These are phyloP conservation scores for Dactylella cylindrospora DNA, from an alignment of 2,329 filamentous ascomycete species.

Conservation along the genomic window DNA sequence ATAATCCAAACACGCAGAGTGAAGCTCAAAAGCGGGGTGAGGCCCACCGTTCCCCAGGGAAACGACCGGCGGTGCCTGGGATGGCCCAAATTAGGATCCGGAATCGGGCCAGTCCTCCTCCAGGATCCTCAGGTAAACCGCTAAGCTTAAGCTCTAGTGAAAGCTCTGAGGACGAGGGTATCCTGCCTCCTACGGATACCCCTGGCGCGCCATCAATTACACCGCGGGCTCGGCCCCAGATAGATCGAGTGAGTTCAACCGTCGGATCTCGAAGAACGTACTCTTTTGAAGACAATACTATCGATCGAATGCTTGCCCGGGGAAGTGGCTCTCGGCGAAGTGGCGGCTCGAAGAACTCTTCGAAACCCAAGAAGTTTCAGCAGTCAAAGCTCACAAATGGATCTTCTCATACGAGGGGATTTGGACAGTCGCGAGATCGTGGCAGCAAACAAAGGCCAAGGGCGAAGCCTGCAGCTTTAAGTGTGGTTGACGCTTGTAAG, in stretches of 20 bases:
- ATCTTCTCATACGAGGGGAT: not conserved
- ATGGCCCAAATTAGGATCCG: constrained; percentile 41
- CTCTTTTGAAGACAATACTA: constrained; percentile 29
- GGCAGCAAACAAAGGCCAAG: not conserved
- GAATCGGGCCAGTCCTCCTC: constrained; percentile 13
- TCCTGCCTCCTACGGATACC: not conserved
- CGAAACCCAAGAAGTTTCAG: constrained; percentile 7
- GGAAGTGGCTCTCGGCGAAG: constrained; percentile 4
- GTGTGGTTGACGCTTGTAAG: constrained; percentile 37
- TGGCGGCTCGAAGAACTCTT: not conserved
- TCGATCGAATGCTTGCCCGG: constrained; percentile 34
- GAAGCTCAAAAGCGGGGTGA: not conserved
- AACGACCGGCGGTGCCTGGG: constrained; percentile 24
- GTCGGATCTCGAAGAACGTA: not conserved
- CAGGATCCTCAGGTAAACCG: constrained; percentile 28
- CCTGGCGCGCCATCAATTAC: not conserved
- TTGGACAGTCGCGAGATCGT: not conserved
- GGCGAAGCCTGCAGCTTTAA: constrained; percentile 19
- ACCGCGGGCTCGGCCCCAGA: not conserved
- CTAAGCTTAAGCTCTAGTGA: constrained; percentile 20
- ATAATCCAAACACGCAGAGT: constrained; percentile 9
- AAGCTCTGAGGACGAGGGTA: constrained; percentile 15
- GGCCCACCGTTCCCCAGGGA: constrained; percentile 13
- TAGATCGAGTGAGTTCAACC: not conserved
- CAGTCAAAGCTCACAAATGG: constrained; percentile 11